Base-by-base conservation (phyloP, 2,329 filamentous ascomycete genomes). In the Arthrobotrys sinensis region DNA sequence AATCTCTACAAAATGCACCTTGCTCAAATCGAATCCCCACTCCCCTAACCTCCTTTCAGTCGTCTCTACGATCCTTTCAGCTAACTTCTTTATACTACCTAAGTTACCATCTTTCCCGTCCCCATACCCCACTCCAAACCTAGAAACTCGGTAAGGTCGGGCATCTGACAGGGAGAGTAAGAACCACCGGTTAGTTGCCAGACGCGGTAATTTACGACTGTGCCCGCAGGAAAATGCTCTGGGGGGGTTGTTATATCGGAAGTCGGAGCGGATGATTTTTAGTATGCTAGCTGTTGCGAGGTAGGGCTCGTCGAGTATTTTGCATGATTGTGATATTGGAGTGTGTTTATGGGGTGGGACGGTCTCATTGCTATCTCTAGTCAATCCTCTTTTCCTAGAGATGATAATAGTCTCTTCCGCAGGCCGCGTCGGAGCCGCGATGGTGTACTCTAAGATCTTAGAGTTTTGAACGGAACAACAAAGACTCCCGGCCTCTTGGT, bases 21-120 rank as follows among this genome's bases (percentile, higher is more conserved):
- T 60, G n/a, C 12, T 28, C 14, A 40, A 8, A 60, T 60, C 53
- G 34, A 16, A 38, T 28, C 53, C 53, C 32, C 53, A 38, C 53
- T 21, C 53, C 19, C 2, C 11, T 12, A 60, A 36, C 10, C 6
- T 7, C 14, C 19, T 19, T 10, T 38, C 32, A n/a, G 19, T 19
- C 11, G 16, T 5, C 32, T 40, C 53, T 21, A 38, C 53, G 14
- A 60, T 38, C 14, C n/a, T 3, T 28, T 38, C 53, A 10, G 34
- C n/a, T 5, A 38, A 4, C 28, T 32, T 19, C 14, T 6, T 45
- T n/a, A 45, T 14, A 45, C 40, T 45, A 45, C 40, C 2, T 12
- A 45, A 14, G 1, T 45, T 45, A 6, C 12, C 3, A 45, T 45
- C 2, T 12, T 38, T 28, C 24, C 24, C 4, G 24, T 38, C 8